Evolutionary conservation across 2,329 filamentous ascomycete genomes (phyloP), one percentile per base, ranked within the genome.

Genomic region (Atkinsonella texensis): DNA sequence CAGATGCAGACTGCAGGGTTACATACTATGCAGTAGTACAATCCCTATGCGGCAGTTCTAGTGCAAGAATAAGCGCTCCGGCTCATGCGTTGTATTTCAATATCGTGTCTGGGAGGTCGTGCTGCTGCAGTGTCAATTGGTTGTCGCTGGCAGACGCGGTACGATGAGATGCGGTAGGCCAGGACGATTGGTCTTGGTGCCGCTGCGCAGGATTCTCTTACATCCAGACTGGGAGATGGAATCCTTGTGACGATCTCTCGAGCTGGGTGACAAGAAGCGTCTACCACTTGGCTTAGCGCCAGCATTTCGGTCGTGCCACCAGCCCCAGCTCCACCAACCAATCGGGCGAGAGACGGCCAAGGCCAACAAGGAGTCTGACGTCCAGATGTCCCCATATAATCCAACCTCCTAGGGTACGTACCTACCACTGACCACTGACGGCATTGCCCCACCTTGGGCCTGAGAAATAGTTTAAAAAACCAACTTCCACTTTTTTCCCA

Each of bases 381-480:
- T 23, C 20, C 20, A 33, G 32, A 9, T 35, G 6, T 5, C 13
- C 13, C 13, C 2, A 8, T 28, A 28, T 28, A 7, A 28, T 28
- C 28, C 7, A 28, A 8, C 5, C 7, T 7, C 28, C 28, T 28
- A 7, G 7, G 7, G 28, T 8, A 28, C 5, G 28, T 28, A 28
- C 18, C 35, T 11, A 28, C n/a, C n/a, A n/a, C n/a, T n/a, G n/a
- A 31, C n/a, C 39, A 31, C 48, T 31, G 31, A 49, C 28, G 28
- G 40, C 48, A 43, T 44, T 15, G 41, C 41, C 48, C 48, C 48
- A 50, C 48, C 48, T 45, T 18, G 40, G 20, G 23, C 39, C 23
- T 18, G n/a, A 49, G 23, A 33, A 41, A 28, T 49, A 13, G 11
- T 15, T 23, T 8, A n/a, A 45, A 35, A 28, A 40, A 32, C 51